These are phyloP conservation scores for Adansonia gregorii DNA, from an alignment of 441 rosid genomes.

Conservation along the genomic window DNA sequence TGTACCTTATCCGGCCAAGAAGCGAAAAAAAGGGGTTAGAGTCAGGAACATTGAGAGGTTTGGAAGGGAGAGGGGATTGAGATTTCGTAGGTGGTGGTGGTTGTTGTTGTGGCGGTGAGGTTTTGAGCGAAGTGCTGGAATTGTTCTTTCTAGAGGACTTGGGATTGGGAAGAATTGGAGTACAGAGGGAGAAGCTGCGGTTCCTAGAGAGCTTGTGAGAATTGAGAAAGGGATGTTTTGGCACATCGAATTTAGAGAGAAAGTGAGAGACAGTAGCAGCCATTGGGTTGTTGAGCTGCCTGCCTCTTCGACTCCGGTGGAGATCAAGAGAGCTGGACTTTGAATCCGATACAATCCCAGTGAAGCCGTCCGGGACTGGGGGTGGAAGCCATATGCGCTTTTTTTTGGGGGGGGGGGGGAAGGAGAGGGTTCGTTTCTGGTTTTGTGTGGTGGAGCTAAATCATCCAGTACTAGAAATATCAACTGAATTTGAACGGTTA, in stretches of 20 bases:
- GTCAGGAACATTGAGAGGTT: conserved; percentile 27
- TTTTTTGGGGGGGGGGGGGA: too few relatives aligned
- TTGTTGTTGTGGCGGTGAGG: conserved; percentile 30
- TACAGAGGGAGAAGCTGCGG: conserved; percentile 30
- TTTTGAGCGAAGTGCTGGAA: conserved; percentile 33
- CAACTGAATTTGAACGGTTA: background rate
- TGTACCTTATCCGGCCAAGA: conserved; percentile 36
- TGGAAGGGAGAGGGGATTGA: conserved; percentile 3
- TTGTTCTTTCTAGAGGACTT: conserved; percentile 41
- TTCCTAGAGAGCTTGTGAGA: conserved; percentile 25
- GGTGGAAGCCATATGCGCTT: conserved; percentile 27
- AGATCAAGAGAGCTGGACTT: background rate
- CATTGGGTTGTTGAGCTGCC: conserved; percentile 28
- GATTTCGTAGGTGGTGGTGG: conserved; percentile 21
- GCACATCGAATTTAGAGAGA: conserved; percentile 29
- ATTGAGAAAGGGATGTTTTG: conserved; percentile 16
- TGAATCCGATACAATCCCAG: background rate
- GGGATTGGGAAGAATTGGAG: conserved; percentile 18
- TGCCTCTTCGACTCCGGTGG: background rate
- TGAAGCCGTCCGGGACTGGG: conserved; percentile 19
- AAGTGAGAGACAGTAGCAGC: conserved; percentile 34
- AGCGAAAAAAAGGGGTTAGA: conserved; percentile 27
- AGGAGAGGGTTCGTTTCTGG: too few relatives aligned
- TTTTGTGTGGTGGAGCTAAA: background rate
- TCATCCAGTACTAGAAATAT: background rate